phyloP scores from a whole-genome alignment of 2,329 filamentous ascomycete genomes.

The Phialophora chinensis region DNA sequence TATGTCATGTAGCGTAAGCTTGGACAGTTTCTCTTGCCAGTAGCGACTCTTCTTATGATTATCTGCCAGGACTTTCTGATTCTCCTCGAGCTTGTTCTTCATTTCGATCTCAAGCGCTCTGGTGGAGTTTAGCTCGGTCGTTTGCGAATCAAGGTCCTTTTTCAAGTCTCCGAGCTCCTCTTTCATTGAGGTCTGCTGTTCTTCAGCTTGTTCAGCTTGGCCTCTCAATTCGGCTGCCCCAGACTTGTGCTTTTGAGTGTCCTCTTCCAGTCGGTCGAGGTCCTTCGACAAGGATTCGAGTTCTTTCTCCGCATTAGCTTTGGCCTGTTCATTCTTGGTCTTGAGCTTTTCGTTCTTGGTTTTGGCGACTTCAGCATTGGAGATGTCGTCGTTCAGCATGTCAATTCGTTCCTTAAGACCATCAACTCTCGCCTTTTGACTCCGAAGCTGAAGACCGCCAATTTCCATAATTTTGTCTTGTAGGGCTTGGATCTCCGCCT shows the following conservation, averaged over 20 bases:
- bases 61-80: constrained; percentile 84
- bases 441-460: constrained; percentile 88
- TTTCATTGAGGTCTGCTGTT: constrained; percentile 75
- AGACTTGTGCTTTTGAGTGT: constrained; percentile 76
- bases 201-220: constrained; percentile 81
- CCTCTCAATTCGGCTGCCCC: constrained; percentile 74
- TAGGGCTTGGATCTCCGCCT: constrained; percentile 88
- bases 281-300: constrained; percentile 74
- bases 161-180: constrained; percentile 80
- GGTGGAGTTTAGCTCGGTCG: constrained; percentile 82
- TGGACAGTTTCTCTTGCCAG: constrained; percentile 88
- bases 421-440: constrained; percentile 90
- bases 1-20: constrained; percentile 81
- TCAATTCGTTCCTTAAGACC: constrained; percentile 84
- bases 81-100: constrained; percentile 96
- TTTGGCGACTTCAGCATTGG: constrained; percentile 82
- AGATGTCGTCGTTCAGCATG: constrained; percentile 78
- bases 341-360: constrained; percentile 94
- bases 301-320: constrained; percentile 78
- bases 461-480: constrained; percentile 99
- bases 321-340: constrained; percentile 82
- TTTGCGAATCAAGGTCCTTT: constrained; percentile 83
- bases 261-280: constrained; percentile 76
- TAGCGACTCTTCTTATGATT: constrained; percentile 83
- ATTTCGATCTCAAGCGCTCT: constrained; percentile 94